Base-by-base conservation (phyloP, 2,329 filamentous ascomycete genomes). In the Curvularia sp. region DNA sequence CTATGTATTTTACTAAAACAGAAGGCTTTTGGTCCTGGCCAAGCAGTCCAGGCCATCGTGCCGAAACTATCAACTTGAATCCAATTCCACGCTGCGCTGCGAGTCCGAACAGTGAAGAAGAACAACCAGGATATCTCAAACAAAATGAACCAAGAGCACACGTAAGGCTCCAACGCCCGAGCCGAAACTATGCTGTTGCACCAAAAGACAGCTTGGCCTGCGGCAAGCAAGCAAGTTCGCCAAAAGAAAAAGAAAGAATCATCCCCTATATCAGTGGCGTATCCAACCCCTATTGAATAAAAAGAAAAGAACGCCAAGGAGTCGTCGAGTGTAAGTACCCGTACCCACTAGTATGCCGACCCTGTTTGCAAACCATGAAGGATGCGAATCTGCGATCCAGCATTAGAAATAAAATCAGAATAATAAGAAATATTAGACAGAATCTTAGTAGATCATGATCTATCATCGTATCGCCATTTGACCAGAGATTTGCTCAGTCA, bases 331-430 rank as follows among this genome's bases (percentile, higher is more conserved):
- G 15, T 26, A 33, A 49, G 22, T 18, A 49, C 48, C 22, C 10
- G 28, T 48, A 24, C 18, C 46, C 44, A 31, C 18, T 35, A 22
- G 7, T 24, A 24, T 31, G 15, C 41, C 13, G 8, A 30, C n/a
- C 39, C 28, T 26, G 13, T 49, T 46, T 30, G 49, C 31, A 41
- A 53, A 31, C 65, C 65, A 44, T n/a, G 61, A 49, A 49, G 8
- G 18, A 66, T 63, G 71, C 68, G 71, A 69, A 70, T 68, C 69
- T 58, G 58, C 62, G 68, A 66, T 59, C 56, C 41, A 41, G 54
- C 48, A 69, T 71, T 73, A 70, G 64, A 64, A 62, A 70, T 68
- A 60, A 70, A 63, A 44, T 28, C 42, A 44, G 42, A 44, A 44
- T 13, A 22, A 38, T 38, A n/a, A 38, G 22, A 44, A 22, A 74